These are phyloP conservation scores for Rhizopus delemar DNA, from an alignment of 371 early-diverging fungal species.

Conservation along the genomic window DNA sequence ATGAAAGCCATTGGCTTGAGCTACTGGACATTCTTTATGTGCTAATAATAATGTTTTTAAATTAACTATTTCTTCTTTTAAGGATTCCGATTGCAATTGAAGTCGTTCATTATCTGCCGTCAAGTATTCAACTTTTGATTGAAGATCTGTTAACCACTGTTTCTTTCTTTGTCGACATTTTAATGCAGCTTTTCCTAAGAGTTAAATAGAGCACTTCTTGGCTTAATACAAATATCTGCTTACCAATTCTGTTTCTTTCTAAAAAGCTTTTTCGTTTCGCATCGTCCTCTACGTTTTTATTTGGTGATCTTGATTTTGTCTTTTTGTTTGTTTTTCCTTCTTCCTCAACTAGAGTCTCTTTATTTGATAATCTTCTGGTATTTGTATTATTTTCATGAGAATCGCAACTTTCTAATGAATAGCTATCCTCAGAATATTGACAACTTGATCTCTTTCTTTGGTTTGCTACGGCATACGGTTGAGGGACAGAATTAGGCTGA, in stretches of 20 bases:
- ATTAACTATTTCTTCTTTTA: constrained; percentile 75
- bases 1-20: constrained; percentile 65
- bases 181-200: constrained; percentile 66
- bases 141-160: constrained; percentile 78
- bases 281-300: constrained; percentile 42
- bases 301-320: constrained; percentile 19
- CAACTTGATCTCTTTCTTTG: not conserved
- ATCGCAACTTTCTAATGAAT: not conserved
- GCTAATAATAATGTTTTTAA: constrained; percentile 73
- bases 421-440: not conserved
- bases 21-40: constrained; percentile 65
- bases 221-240: not conserved
- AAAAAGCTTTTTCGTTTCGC: constrained; percentile 79
- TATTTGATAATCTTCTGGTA: not conserved
- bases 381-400: not conserved
- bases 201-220: too few species aligned
- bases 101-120: constrained; percentile 73
- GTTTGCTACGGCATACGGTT: not conserved
- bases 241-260: constrained; percentile 84
- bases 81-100: constrained; percentile 60
- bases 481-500: not conserved
- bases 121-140: constrained; percentile 75
- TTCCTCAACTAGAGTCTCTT: not conserved
- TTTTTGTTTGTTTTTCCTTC: not conserved
- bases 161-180: constrained; percentile 92